These are phyloP conservation scores for Cucumis melo DNA, from an alignment of 306 rosid genomes.

Conservation along the genomic window DNA sequence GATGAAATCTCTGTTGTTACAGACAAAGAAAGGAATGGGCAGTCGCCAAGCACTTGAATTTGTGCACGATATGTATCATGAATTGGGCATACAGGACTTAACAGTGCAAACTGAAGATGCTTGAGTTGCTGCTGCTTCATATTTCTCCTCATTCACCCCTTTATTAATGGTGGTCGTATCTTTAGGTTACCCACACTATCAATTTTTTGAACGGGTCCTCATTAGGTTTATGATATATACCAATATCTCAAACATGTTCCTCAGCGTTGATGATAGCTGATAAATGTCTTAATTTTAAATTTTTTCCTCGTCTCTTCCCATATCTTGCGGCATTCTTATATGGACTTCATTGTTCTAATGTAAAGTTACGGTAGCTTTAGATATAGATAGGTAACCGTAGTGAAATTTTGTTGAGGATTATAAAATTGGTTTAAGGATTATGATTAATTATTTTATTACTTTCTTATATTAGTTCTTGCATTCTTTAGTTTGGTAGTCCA, in stretches of 20 bases:
- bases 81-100: constrained; percentile 77
- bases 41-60: constrained; percentile 51
- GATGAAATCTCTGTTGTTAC: constrained; percentile 13
- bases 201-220: not conserved
- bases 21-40: constrained; percentile 65
- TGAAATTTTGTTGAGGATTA: not conserved
- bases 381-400: not conserved
- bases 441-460: not conserved
- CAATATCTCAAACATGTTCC: not conserved
- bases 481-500: not conserved
- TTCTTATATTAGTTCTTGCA: not conserved
- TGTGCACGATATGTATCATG: constrained; percentile 82
- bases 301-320: not conserved
- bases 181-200: not conserved
- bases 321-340: not conserved
- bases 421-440: not conserved
- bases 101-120: constrained; percentile 58
- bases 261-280: not conserved
- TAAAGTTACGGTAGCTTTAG: not conserved
- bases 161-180: not conserved
- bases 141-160: not conserved
- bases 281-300: not conserved
- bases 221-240: not conserved
- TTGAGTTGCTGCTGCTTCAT: constrained; percentile 18
- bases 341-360: not conserved